A percentile compares a stretch with the other conserved stretches of the same genome.
These are phyloP conservation scores for Stentor roeselii DNA, from an alignment of 73 alveolate genomes.

Conservation along the genomic window DNA sequence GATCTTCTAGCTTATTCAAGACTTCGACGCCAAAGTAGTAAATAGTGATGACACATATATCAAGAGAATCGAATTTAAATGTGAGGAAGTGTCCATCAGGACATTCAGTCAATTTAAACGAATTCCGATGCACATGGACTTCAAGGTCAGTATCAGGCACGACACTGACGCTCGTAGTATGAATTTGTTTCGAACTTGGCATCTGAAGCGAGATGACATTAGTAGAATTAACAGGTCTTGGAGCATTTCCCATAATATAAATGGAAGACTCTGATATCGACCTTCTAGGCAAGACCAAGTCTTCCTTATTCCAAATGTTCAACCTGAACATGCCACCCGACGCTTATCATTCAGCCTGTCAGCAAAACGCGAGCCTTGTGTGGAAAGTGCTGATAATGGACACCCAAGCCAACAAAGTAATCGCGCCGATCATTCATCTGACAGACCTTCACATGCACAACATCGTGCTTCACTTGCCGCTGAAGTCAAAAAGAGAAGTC, in stretches of 20 bases:
- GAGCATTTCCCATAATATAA: neutral
- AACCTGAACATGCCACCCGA: neutral
- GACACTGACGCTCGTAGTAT: neutral
- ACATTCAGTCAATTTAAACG: neutral
- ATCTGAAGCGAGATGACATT: neutral
- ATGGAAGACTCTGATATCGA: slow-evolving; percentile 15
- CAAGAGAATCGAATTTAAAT: neutral
- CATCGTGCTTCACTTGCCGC: neutral
- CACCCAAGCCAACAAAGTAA: neutral
- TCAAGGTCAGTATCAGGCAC: neutral
- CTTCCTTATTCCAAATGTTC: neutral
- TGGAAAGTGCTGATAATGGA: slow-evolving; percentile 17
- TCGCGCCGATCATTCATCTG: slow-evolving; percentile 13
- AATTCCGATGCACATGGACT: neutral
- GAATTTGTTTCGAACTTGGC: neutral
- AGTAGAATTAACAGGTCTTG: neutral
- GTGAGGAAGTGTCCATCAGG: neutral
- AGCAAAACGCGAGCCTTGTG: neutral
- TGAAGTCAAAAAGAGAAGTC: neutral
- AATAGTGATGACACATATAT: neutral
- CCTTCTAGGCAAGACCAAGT: neutral
- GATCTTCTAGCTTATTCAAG: neutral
- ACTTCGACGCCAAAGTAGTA: slow-evolving; percentile 5
- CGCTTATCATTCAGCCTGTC: neutral
- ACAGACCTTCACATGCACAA: slow-evolving; percentile 1